Evolutionary conservation across 805 yeast species (phyloP).

Genomic region (Saccharomycopsis oosterbeekiorum): DNA sequence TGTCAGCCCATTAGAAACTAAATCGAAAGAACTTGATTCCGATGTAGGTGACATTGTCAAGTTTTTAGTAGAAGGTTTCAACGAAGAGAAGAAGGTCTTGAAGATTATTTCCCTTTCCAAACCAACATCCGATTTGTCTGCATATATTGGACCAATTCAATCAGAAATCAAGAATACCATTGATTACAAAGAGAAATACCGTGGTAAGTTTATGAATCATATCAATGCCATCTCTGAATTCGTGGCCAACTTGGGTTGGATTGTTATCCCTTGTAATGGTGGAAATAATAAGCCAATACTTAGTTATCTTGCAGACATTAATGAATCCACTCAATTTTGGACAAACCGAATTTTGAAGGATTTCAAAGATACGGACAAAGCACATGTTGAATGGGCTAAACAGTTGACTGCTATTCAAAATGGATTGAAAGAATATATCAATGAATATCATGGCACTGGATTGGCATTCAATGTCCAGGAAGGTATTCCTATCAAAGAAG

Average conservation of each 20-base stretch:
- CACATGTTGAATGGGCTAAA: constrained; percentile 77
- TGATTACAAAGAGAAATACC: constrained; percentile 63
- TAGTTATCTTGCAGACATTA: constrained; percentile 67
- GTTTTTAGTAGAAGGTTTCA: constrained; percentile 42
- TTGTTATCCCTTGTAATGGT: constrained; percentile 59
- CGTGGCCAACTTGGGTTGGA: constrained; percentile 86
- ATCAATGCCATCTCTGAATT: constrained; percentile 85
- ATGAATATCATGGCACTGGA: constrained; percentile 77
- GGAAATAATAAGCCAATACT: constrained; percentile 26
- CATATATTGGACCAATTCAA: constrained; percentile 55
- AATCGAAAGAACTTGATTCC: constrained; percentile 46
- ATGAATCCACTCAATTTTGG: constrained; percentile 92
- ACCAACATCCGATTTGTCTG: constrained; percentile 48
- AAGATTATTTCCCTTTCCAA: constrained; percentile 47
- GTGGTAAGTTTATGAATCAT: constrained; percentile 55
- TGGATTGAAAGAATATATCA: constrained; percentile 61
- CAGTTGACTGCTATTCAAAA: constrained; percentile 53
- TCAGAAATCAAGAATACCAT: constrained; percentile 46
- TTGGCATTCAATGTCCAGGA: constrained; percentile 57
- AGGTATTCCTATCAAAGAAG: constrained; percentile 50
- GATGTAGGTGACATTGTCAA: constrained; percentile 47
- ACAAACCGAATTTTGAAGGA: constrained; percentile 84
- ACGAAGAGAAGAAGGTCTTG: constrained; percentile 49
- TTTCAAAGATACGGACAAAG: constrained; percentile 57
- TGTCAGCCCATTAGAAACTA: constrained; percentile 50